Percentiles rank a stretch among this genome's conserved stretches.
These are phyloP conservation scores for Colletotrichum sp. DNA, from an alignment of 2,329 filamentous ascomycete genomes.

Conservation along the genomic window DNA sequence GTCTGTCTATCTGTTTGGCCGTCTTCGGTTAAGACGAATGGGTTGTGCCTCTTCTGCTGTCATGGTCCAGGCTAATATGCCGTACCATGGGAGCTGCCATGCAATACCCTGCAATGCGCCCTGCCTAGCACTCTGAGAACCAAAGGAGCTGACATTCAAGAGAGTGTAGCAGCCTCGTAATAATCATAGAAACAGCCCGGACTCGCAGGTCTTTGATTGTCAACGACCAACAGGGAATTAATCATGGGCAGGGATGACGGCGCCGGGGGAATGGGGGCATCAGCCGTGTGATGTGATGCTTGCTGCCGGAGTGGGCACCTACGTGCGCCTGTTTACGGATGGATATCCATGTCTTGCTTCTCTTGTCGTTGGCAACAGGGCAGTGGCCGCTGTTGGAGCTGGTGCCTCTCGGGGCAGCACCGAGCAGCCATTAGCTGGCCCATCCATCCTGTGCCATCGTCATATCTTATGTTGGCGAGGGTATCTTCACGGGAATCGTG, in stretches of 20 bases:
- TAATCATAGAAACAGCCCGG: neutral
- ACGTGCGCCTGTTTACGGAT: neutral
- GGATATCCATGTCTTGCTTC: neutral
- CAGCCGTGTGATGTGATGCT: neutral
- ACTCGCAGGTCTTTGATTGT: neutral
- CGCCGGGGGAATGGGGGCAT: neutral
- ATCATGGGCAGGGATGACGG: neutral
- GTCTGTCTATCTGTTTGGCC: conserved; percentile 7
- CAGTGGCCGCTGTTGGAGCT: neutral
- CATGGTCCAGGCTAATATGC: neutral
- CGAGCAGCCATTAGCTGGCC: neutral
- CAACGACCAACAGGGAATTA: neutral
- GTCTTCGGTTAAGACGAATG: conserved; percentile 19
- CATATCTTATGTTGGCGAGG: neutral
- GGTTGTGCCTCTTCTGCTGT: neutral
- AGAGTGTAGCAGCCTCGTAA: neutral
- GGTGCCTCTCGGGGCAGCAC: neutral
- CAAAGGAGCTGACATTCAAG: neutral
- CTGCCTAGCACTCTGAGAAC: neutral
- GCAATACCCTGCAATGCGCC: neutral
- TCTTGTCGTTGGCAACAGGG: neutral
- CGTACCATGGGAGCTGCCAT: neutral
- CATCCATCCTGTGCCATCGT: neutral
- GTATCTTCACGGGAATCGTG: neutral
- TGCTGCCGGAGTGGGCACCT: neutral